Base-by-base conservation (phyloP, 345 rosid genomes). In the Iberis pinnata region DNA sequence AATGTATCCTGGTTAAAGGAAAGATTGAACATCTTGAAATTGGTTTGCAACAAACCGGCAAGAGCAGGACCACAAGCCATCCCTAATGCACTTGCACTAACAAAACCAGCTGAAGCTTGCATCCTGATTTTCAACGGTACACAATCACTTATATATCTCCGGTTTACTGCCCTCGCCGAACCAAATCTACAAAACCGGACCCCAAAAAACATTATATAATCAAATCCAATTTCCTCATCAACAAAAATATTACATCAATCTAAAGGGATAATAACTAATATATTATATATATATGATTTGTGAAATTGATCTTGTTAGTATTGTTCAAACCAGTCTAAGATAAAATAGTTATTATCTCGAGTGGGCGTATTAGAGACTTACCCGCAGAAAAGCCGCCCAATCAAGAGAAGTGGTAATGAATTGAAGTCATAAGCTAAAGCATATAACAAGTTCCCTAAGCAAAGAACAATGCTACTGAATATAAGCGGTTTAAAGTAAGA, bases 11-110 rank as follows among this genome's bases (percentile, higher is more conserved):
- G 76, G 65, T 88, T 80, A 69, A 92, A 83, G n/a, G 98, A 85
- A 7, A 92, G 46, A 47, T 72, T 77, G 77, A 69, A 85, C 26
- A 92, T 73, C 75, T 75, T 81, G 70, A 92, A 92, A 51, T 77
- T 73, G 3, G 63, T 77, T 62, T 92, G 98, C 48, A 92, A 80
- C 49, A 92, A 35, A 61, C 95, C 98, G 61, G 97, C 96, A 67
- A 92, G 84, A 43, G 93, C 96, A 45, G 98, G 98, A 72, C 98
- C 98, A 72, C 93, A 85, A 17, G 98, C 98, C 97, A 92, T 88
- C 61, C 98, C 96, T n/a, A 92, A 70, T 64, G 98, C 98, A 83
- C 98, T 92, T 58, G 98, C 98, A 75, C 98, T 92, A 36, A 92
- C 98, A 75, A 92, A 92, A 56, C 89, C 98, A 0, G 98, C 96